Conservation (phyloP, 805 yeast species). For the Candida awuae region DNA sequence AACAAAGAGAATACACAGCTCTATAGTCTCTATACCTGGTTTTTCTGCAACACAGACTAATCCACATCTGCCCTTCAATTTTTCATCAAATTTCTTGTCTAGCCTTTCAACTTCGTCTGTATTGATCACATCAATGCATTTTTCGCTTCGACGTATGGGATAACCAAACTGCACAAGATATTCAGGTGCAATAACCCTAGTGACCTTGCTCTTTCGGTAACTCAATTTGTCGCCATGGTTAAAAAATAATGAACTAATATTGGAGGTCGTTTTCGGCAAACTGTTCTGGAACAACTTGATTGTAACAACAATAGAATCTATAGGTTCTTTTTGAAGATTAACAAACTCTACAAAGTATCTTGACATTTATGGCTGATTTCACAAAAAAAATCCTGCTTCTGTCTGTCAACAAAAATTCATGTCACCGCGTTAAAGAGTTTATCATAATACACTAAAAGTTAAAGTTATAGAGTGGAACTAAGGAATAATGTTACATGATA, state of each 20-base stretch:
- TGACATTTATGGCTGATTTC: conserved; percentile 2
- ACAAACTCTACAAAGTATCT: conserved; percentile 10
- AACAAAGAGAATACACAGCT: conserved; percentile 21
- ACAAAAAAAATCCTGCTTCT: neutral
- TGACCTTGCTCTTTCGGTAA: conserved; percentile 16
- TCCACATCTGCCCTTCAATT: conserved; percentile 4
- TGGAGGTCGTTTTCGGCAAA: conserved; percentile 7
- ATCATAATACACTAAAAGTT: neutral
- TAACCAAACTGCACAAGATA: conserved; percentile 22
- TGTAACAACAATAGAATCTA: conserved; percentile 4
- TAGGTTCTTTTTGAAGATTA: neutral
- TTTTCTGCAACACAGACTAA: conserved; percentile 17
- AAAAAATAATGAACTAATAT: conserved; percentile 1
- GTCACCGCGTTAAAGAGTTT: neutral
- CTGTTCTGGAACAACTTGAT: conserved; percentile 6
- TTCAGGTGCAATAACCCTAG: conserved; percentile 25
- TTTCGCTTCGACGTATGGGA: conserved; percentile 10
- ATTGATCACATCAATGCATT: conserved; percentile 7
- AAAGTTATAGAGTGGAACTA: too few relatives aligned
- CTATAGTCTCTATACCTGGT: conserved; percentile 8
- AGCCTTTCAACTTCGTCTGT: conserved; percentile 3
- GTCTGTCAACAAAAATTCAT: too few relatives aligned
- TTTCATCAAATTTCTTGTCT: neutral
- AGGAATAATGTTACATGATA: neutral
- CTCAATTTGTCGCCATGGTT: neutral